Conservation (phyloP, 306 rosid species). For the Cotoneaster glaucophyllus region DNA sequence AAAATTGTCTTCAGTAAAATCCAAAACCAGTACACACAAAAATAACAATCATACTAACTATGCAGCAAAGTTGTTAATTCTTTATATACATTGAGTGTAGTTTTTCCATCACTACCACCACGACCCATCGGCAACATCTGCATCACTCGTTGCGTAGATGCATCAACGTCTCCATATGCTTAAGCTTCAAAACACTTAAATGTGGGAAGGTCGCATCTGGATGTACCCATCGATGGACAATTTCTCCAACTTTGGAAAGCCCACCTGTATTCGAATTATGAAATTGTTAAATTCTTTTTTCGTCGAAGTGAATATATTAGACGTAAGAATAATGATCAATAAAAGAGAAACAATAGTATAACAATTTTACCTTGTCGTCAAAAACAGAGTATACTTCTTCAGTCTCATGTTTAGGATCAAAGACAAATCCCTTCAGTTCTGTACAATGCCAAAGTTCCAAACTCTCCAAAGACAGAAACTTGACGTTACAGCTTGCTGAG, state of each 20-base stretch:
- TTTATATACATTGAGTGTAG: too few relatives aligned
- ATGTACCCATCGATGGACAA: rapidly evolving
- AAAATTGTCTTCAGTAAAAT: too few relatives aligned
- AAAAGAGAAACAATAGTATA: too few relatives aligned
- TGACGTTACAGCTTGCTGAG: not conserved
- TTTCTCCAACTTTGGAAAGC: not conserved
- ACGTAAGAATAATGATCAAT: not conserved
- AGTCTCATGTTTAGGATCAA: too few relatives aligned
- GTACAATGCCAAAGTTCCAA: rapidly evolving
- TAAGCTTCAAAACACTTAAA: not conserved
- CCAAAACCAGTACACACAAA: too few relatives aligned
- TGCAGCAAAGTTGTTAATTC: too few relatives aligned
- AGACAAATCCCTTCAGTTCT: not conserved
- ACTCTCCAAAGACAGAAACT: not conserved
- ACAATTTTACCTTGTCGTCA: not conserved
- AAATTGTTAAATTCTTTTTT: not conserved
- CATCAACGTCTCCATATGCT: not conserved
- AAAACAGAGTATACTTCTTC: not conserved
- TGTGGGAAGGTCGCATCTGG: too few relatives aligned
- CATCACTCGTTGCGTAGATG: not conserved
- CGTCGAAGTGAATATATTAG: not conserved
- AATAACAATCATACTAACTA: too few relatives aligned
- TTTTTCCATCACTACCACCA: too few relatives aligned
- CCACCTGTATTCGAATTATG: not conserved
- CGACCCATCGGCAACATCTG: too few relatives aligned